These are phyloP conservation scores for Boechera stricta DNA, from an alignment of 345 rosid genomes.

Conservation along the genomic window DNA sequence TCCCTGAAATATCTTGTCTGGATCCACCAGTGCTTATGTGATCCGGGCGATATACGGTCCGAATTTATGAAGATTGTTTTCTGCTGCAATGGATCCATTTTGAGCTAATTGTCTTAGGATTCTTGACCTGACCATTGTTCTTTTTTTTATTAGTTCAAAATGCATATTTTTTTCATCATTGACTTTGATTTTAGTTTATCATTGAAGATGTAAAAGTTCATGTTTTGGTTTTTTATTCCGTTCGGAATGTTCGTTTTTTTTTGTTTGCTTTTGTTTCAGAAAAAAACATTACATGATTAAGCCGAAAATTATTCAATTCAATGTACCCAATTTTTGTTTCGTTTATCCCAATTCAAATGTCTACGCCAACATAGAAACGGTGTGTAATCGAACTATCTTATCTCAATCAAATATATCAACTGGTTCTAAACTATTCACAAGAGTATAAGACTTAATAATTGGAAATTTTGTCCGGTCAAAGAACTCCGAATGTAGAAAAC, in stretches of 20 bases:
- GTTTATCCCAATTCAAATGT: neutral
- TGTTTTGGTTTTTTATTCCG: neutral
- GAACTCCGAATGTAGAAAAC: neutral
- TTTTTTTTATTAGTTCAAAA: neutral
- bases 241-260: neutral
- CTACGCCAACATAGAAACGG: neutral
- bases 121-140: neutral
- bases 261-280: neutral
- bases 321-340: neutral
- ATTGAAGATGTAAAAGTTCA: neutral
- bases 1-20: slow-evolving; percentile 17
- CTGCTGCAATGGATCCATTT: neutral
- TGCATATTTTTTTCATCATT: neutral
- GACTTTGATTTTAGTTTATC: neutral
- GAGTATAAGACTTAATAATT: neutral
- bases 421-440: neutral
- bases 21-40: neutral
- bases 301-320: neutral
- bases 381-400: neutral
- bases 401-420: neutral
- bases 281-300: neutral
- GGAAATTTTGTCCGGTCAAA: neutral
- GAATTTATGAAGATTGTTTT: neutral
- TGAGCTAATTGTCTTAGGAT: neutral
- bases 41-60: neutral